Percentiles rank a stretch among this genome's conserved stretches.
Evolutionary conservation across 2,329 filamentous ascomycete genomes (phyloP).

Genomic region (Trichoderma sp.): DNA sequence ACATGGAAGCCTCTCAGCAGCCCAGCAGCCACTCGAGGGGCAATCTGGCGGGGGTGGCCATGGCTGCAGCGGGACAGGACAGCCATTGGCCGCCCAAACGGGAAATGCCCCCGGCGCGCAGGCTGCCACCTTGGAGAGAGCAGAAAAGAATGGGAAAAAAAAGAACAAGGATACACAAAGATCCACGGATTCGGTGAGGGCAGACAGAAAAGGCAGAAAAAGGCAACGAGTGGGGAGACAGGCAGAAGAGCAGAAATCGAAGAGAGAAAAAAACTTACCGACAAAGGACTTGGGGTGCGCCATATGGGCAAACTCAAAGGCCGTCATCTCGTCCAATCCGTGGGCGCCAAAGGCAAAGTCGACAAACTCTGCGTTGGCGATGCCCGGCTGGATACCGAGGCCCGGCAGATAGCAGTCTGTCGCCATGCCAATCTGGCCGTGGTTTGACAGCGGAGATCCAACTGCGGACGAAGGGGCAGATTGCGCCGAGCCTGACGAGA

Average conservation of each 20-base stretch:
- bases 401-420: slow-evolving; percentile 60
- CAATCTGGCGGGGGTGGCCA: slow-evolving; percentile 17
- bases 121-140: slow-evolving; percentile 6
- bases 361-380: slow-evolving; percentile 61
- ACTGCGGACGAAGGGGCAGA: slow-evolving; percentile 69
- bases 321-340: slow-evolving; percentile 54
- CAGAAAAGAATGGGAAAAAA: neutral
- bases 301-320: slow-evolving; percentile 47
- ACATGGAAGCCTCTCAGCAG: slow-evolving; percentile 10
- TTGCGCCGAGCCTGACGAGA: slow-evolving; percentile 62
- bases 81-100: slow-evolving; percentile 16
- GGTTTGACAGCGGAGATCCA: slow-evolving; percentile 66
- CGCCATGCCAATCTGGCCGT: slow-evolving; percentile 55
- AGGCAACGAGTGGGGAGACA: neutral
- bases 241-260: slow-evolving; percentile 11
- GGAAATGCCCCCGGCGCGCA: slow-evolving; percentile 14
- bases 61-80: slow-evolving; percentile 2
- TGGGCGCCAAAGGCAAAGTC: slow-evolving; percentile 57
- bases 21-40: slow-evolving; percentile 32
- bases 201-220: neutral
- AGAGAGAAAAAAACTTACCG: slow-evolving; percentile 51
- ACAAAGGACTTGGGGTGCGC: slow-evolving; percentile 55
- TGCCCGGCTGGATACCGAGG: slow-evolving; percentile 63
- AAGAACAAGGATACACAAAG: neutral
- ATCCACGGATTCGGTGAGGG: neutral